Base-by-base conservation (phyloP, 2,329 filamentous ascomycete species). In the Boeremia lycopersici region DNA sequence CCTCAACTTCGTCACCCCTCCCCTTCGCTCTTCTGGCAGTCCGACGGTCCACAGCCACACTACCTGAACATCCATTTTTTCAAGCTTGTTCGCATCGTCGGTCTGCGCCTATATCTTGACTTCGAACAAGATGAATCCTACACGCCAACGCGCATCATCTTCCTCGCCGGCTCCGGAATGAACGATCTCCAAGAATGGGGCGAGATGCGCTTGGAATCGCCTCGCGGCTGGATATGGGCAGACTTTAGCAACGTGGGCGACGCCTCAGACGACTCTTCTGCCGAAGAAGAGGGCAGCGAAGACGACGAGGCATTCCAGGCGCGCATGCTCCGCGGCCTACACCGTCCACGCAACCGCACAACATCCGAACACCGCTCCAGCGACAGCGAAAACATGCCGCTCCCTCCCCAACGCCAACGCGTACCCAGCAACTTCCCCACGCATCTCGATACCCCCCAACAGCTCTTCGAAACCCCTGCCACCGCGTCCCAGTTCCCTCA, bases 91-190 rank as follows among this genome's bases (percentile, higher is more conserved):
- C 87, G 87, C 55, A 91, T 95, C 58, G 86, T 88, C 5, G 86
- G 87, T 26, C 86, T 95, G 46, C 84, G 90, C n/a, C 86, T 95
- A 65, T 93, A 89, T 64, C 87, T 99, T 39, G 93, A 99, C 77
- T 96, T 96, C 74, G 87, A 89, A 59, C 86, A 91, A 48, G 95
- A 99, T 75, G 95, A 99, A 77, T 95, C 90, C 38, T 99, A 99
- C 74, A 99, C 95, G 3, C 95, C 95, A 0, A 98, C 93, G 1
- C 90, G 92, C 67, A 96, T 99, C 68, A 81, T 89, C 41, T 92
- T 98, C 71, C 86, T 89, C 33, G 93, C 93, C 0, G 95, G 95
- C 11, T 96, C 91, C 60, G 91, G 92, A 39, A 89, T 92, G 61
- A 95, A 98, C 74, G 92, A 96, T 69, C 84, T 98, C 9, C 89